Conservation (phyloP, 331 rosid species). For the Spiraea crenata region DNA sequence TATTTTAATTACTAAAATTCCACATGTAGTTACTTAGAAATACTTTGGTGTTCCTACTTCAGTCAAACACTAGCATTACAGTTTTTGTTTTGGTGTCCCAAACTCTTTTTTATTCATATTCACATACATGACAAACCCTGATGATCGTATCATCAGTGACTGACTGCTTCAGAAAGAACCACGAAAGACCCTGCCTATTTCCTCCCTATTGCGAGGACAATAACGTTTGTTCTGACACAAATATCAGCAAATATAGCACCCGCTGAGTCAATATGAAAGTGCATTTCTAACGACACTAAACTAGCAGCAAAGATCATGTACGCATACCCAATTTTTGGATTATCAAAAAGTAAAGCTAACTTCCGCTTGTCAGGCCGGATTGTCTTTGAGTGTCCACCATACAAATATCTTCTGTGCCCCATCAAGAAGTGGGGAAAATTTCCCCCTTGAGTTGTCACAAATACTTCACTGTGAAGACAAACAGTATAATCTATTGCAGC, state of each 20-base stretch:
- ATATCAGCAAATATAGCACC: neutral
- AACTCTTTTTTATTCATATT: neutral
- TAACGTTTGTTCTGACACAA: neutral
- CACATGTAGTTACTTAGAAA: neutral
- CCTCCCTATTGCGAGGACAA: neutral
- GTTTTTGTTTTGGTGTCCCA: neutral
- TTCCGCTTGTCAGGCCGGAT: constrained; percentile 97
- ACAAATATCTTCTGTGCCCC: constrained; percentile 96
- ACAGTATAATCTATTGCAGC: constrained; percentile 98
- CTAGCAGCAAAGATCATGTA: neutral
- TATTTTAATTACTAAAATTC: neutral
- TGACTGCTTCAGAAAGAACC: neutral
- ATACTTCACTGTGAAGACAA: constrained; percentile 97
- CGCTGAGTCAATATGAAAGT: neutral
- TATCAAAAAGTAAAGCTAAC: constrained; percentile 79
- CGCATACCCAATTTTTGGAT: constrained; percentile 78
- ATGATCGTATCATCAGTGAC: neutral
- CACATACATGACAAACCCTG: neutral
- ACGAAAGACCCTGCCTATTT: neutral
- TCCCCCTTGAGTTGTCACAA: constrained; percentile 99
- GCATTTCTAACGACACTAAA: constrained; percentile 2
- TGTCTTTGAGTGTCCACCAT: constrained; percentile 92
- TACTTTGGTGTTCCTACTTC: neutral
- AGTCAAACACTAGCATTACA: neutral
- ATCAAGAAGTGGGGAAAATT: constrained; percentile 95